Conservation (phyloP, 129 eudicot genomes). For the Deinandra increscens region DNA sequence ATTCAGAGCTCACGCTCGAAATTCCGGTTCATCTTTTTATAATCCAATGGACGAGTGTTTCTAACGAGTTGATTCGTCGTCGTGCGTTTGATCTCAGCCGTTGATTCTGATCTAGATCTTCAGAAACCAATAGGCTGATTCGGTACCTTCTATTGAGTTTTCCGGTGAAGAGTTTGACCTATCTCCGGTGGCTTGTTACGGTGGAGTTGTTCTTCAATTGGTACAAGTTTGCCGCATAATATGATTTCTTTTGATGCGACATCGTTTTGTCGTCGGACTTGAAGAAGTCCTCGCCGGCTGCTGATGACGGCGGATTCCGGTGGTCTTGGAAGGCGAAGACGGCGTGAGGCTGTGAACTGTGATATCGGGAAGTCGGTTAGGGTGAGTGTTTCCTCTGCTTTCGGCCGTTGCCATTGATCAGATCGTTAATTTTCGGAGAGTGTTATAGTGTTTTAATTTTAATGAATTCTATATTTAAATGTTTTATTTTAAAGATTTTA, state of each 20-base stretch:
- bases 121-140: constrained; percentile 21
- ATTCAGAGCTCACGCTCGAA: constrained; percentile 46
- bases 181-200: neutral
- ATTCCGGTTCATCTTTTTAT: constrained; percentile 39
- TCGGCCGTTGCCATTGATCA: constrained; percentile 9
- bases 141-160: neutral
- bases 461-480: no score
- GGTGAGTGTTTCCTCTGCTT: constrained; percentile 48
- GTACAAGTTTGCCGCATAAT: constrained; percentile 63
- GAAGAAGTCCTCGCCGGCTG: constrained; percentile 41
- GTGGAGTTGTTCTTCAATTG: constrained; percentile 37
- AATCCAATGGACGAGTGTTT: constrained; percentile 51
- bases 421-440: constrained; percentile 24
- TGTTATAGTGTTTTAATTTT: constrained; percentile 5
- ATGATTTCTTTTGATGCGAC: constrained; percentile 78
- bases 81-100: constrained; percentile 28
- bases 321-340: neutral
- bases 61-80: constrained; percentile 19
- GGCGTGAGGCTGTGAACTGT: neutral
- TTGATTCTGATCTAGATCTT: constrained; percentile 45
- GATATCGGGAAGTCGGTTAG: constrained; percentile 48
- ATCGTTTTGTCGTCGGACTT: constrained; percentile 40
- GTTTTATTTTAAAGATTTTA: no score
- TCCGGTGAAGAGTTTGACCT: no score
- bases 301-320: constrained; percentile 15